Base-by-base conservation (phyloP, 2,329 filamentous ascomycete genomes). In the Trichoderma koningiopsis region DNA sequence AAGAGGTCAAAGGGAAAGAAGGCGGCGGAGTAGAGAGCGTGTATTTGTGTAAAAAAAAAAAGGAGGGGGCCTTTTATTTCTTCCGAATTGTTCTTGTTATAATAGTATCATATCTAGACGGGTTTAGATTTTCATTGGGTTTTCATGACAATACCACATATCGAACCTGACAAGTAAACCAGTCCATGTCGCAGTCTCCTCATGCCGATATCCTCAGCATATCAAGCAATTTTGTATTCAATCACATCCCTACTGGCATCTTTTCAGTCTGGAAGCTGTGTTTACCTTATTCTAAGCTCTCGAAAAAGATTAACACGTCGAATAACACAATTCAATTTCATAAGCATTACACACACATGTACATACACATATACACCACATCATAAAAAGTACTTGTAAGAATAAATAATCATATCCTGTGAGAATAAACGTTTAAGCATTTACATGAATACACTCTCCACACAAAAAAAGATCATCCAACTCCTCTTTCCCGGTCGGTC, bases 1-100 rank as follows among this genome's bases (percentile, higher is more conserved):
- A 87, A 85, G 82, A 83, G 85, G 74, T 84, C 84, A 64, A 83
- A 82, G 76, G 78, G 78, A 64, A 82, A 80, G 70, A 82, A 82
- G 63, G 63, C 31, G 2, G 29, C 35, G 16, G 52, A 29, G 27
- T 43, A 43, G 53, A 58, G 37, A 58, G 55, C 37, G 60, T 16
- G 29, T 53, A 7, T 27, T 37, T 52, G 43, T 63, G 16, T 63
- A 63, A 35, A 37, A 37, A 40, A 31, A 35, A 35, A 13, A 10
- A 16, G 16, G 33, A 11, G 40, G 19, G 40, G 6, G 40, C 6
- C 40, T 43, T 43, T 43, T 43, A 8, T 43, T n/a, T n/a, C 7
- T 43, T 43, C 40, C 19, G 4, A 10, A 19, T n/a, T 43, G 40
- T 43, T 43, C 13, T n/a, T 43, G 40, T 43, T 43, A 43, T 43